Conservation (phyloP, 2,329 filamentous ascomycete genomes). For the Arthroderma sp. region DNA sequence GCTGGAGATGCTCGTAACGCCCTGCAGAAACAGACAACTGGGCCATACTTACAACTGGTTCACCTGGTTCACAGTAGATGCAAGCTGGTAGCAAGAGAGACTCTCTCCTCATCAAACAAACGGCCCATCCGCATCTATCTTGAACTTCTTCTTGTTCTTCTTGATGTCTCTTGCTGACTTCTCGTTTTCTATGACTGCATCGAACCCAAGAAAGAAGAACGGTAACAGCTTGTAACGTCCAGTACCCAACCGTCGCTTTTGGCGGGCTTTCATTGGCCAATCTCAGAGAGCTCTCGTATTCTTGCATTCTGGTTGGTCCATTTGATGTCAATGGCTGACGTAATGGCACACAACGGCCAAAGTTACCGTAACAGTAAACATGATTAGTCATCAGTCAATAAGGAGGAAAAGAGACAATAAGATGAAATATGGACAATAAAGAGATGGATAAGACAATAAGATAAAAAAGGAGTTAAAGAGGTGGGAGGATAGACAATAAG, state of each 20-base stretch:
- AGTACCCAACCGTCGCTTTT: neutral
- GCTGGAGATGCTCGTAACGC: neutral
- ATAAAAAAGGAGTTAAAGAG: too few relatives aligned
- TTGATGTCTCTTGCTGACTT: neutral
- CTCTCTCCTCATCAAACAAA: neutral
- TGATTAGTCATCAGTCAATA: neutral
- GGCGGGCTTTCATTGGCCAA: neutral
- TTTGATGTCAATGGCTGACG: neutral
- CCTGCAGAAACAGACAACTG: neutral
- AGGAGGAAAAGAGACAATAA: too few relatives aligned
- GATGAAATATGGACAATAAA: too few relatives aligned
- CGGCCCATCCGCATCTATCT: neutral
- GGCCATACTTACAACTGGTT: neutral
- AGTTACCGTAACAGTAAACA: neutral
- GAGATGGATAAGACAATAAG: too few relatives aligned
- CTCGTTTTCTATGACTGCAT: constrained; percentile 1
- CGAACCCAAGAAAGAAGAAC: neutral
- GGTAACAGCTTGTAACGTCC: neutral
- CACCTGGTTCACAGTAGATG: neutral
- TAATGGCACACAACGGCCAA: constrained; percentile 1
- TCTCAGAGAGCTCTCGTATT: neutral
- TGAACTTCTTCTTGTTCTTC: neutral
- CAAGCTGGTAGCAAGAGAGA: neutral
- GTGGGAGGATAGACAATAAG: too few relatives aligned
- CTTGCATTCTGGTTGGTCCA: neutral